Evolutionary conservation across 371 early-diverging fungal species (phyloP), one percentile per base, ranked within the genome.

Genomic region (Cokeromyces recurvatus): DNA sequence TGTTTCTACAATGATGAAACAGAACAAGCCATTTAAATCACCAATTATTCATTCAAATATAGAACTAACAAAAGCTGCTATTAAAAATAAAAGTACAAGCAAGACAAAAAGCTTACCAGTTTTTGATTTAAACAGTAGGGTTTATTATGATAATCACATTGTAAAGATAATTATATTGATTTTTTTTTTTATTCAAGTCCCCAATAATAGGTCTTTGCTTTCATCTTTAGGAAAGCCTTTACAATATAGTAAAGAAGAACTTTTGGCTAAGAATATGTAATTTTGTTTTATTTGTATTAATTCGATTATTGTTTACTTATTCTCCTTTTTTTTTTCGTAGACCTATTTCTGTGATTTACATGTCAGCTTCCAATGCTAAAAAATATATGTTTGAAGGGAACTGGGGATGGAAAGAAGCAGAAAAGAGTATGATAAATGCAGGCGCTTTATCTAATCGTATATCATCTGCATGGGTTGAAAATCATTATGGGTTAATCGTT

Each of bases 401-500:
- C 7, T 81, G 84, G 84, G 80, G 79, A 11, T 32, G 55, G 5
- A 45, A 51, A 8, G 59, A 78, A n/a, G 81, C 79, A 6, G 53
- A 53, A 14, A 17, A 48, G 4, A 66, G 49, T 7, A 32, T 84
- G 40, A 31, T 78, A 4, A 27, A 59, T 8, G 59, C 51, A 21
- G 84, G 79, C 10, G 77, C 71, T 1, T 37, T 59, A n/a, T 38
- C 64, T 19, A 44, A 55, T 14, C 44, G 74, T 1, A 48, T 77
- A 2, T 53, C 79, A 1, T 46, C 54, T 2, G 31, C 48, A 5
- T 91, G 92, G 92, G 76, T 86, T 0, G 29, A 40, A 21, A 89
- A 91, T 48, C 90, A 90, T 52, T 88, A 82, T 50, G 55, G 69
- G 4, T 79, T 75, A 66, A 81, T 90, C 48, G 74, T 87, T 0